Evolutionary conservation across 1,139 yeast genomes (phyloP).

Genomic region (Zygotorulaspora mrakii): DNA sequence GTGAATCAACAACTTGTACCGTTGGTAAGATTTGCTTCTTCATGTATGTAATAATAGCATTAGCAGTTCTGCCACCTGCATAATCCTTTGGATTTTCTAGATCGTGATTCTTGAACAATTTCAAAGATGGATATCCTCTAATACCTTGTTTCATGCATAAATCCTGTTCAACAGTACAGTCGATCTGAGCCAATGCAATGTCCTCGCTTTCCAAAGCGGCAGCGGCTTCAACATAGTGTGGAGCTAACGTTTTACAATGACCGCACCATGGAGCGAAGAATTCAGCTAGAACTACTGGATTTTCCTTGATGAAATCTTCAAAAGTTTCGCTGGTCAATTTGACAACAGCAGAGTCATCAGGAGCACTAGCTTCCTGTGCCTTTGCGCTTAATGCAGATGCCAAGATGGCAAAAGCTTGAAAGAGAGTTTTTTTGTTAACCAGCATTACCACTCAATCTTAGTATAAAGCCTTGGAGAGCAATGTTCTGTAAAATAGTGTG

Average conservation of each 20-base stretch:
- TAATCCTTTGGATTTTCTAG: conserved; percentile 52
- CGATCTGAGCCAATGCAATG: conserved; percentile 83
- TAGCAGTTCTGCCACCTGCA: conserved; percentile 80
- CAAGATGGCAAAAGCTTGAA: conserved; percentile 18
- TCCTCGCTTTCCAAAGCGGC: conserved; percentile 59
- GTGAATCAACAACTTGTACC: conserved; percentile 52
- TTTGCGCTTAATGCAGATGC: conserved; percentile 30
- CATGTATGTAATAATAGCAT: conserved; percentile 76
- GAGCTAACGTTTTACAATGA: conserved; percentile 91
- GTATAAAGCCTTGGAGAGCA: too few species aligned
- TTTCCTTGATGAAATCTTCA: conserved; percentile 59
- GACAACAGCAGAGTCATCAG: conserved; percentile 83
- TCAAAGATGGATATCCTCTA: conserved; percentile 89
- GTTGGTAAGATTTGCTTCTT: conserved; percentile 78
- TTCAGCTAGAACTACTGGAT: conserved; percentile 85
- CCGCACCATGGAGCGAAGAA: conserved; percentile 99
- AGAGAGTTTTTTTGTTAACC: conserved; percentile 20
- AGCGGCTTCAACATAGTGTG: conserved; percentile 86
- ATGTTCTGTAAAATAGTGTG: too few species aligned
- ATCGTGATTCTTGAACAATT: conserved; percentile 68
- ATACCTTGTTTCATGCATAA: conserved; percentile 73
- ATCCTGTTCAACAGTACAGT: conserved; percentile 83
- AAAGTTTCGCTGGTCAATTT: conserved; percentile 64
- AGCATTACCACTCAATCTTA: conserved; percentile 14
- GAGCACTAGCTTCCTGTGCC: conserved; percentile 62